Percentiles rank a stretch among this genome's conserved stretches.
Conservation (phyloP, 306 rosid species). For the Inga oerstediana region DNA sequence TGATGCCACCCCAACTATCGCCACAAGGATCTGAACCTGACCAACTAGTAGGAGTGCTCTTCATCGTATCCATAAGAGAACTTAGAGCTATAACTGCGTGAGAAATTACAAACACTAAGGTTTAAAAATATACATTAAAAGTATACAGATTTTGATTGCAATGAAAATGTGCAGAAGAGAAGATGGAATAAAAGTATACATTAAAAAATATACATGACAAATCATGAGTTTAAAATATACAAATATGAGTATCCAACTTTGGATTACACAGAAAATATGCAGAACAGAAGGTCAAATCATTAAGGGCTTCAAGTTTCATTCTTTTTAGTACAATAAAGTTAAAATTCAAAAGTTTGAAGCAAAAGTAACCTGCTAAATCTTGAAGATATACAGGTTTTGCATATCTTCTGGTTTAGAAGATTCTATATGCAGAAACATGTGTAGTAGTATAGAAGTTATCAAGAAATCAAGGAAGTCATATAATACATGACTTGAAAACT, state of each 20-base stretch:
- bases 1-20: conserved; percentile 46
- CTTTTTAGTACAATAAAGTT: not conserved
- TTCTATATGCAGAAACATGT: not conserved
- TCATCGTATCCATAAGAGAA: conserved; percentile 26
- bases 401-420: conserved; percentile 9
- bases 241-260: not conserved
- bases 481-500: not conserved
- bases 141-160: conserved; percentile 7
- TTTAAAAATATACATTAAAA: not conserved
- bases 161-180: conserved; percentile 5
- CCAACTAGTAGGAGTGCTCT: conserved; percentile 44
- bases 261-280: conserved; percentile 2
- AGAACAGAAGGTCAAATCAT: conserved; percentile 7
- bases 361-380: not conserved
- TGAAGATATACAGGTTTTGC: not conserved
- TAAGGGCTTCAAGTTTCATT: not conserved
- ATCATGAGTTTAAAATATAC: not conserved
- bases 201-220: not conserved
- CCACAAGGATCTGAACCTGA: conserved; percentile 45
- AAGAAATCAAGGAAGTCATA: conserved; percentile 3
- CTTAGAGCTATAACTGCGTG: conserved; percentile 36
- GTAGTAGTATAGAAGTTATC: conserved; percentile 1
- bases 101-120: conserved; percentile 8
- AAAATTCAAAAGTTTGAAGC: not conserved
- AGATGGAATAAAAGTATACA: not conserved